Percentiles rank a stretch among this genome's conserved stretches.
phyloP scores from a whole-genome alignment of 2,329 filamentous ascomycete species.

The Fusarium sp. region DNA sequence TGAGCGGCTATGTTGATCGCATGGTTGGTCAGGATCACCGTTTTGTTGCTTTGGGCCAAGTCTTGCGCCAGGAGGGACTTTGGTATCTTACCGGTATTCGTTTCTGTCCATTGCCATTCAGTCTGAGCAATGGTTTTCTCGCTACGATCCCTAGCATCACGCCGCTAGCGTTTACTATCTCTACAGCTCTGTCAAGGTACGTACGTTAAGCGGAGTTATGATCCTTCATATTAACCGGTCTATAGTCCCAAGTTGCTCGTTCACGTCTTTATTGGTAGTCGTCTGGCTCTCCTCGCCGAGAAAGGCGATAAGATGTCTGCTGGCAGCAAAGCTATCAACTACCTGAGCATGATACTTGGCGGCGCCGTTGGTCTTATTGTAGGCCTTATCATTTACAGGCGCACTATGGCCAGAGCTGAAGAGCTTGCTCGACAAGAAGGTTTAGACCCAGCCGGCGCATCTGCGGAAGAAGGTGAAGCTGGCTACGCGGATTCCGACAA shows the following conservation, averaged over 20 bases:
- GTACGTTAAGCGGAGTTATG: constrained; percentile 21
- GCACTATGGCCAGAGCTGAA: constrained; percentile 71
- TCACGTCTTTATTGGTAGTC: constrained; percentile 90
- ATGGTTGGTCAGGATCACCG: constrained; percentile 85
- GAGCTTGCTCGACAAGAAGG: constrained; percentile 64
- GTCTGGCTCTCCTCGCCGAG: constrained; percentile 85
- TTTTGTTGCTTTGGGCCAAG: constrained; percentile 88
- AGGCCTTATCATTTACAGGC: constrained; percentile 85
- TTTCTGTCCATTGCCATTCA: constrained; percentile 92
- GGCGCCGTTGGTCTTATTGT: constrained; percentile 77
- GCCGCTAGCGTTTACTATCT: constrained; percentile 78
- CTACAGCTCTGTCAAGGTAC: constrained; percentile 79
- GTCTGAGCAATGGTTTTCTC: constrained; percentile 91
- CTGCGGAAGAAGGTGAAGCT: constrained; percentile 50
- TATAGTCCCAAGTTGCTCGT: constrained; percentile 84
- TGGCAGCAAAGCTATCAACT: constrained; percentile 83
- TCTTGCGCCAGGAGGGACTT: constrained; percentile 89
- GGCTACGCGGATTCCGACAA: constrained; percentile 60
- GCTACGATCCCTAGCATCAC: constrained; percentile 92
- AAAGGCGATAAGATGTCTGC: constrained; percentile 84
- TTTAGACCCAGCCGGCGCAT: constrained; percentile 33
- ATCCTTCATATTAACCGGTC: constrained; percentile 7
- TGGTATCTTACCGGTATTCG: constrained; percentile 91
- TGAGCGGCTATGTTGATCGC: constrained; percentile 81
- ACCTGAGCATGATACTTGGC: constrained; percentile 80